Evolutionary conservation across 805 yeast species (phyloP).

Genomic region (Candida parachauliodes): DNA sequence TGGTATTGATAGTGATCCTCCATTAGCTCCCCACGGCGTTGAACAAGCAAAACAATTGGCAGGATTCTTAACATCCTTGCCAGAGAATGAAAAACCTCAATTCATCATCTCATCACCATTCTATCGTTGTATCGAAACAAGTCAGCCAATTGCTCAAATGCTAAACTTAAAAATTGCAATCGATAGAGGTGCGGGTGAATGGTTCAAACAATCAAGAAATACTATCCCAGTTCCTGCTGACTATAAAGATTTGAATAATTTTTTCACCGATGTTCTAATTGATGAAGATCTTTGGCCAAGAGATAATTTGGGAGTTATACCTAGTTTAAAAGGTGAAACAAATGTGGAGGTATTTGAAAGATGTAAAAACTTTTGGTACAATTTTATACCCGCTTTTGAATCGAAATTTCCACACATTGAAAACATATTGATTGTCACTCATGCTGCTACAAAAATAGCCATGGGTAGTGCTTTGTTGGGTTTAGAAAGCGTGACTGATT

Average conservation of each 20-base stretch:
- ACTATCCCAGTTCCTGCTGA: constrained; percentile 70
- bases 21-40: constrained; percentile 82
- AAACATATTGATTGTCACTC: constrained; percentile 72
- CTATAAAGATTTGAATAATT: constrained; percentile 42
- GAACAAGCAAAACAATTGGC: constrained; percentile 84
- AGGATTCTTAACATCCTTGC: constrained; percentile 42
- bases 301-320: constrained; percentile 58
- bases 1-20: constrained; percentile 86
- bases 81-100: constrained; percentile 58
- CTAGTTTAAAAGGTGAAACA: constrained; percentile 69
- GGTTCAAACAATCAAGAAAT: constrained; percentile 73
- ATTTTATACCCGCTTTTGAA: constrained; percentile 58
- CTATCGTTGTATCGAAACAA: constrained; percentile 84
- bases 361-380: constrained; percentile 49
- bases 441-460: constrained; percentile 91
- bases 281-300: constrained; percentile 32
- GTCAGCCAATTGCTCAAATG: constrained; percentile 60
- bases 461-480: constrained; percentile 74
- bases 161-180: constrained; percentile 57
- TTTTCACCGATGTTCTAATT: constrained; percentile 47
- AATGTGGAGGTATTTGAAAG: constrained; percentile 66
- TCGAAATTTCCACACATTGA: constrained; percentile 55
- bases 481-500: constrained; percentile 47
- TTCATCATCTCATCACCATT: constrained; percentile 79
- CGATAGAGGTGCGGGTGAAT: constrained; percentile 89